Evolutionary conservation across 2,329 filamentous ascomycete genomes (phyloP), one percentile per base, ranked within the genome.

Genomic region (Fusarium tupiense): DNA sequence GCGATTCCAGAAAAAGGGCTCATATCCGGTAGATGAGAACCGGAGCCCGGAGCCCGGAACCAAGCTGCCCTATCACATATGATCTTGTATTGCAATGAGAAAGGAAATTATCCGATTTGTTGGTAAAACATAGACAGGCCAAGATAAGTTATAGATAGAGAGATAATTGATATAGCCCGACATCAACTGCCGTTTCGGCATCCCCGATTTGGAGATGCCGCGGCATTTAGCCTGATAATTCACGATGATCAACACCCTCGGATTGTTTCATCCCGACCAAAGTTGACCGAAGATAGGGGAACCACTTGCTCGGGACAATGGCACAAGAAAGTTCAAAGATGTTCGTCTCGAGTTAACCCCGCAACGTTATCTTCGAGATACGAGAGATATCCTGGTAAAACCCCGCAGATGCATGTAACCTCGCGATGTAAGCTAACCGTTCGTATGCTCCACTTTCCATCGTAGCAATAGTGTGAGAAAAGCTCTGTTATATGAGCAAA

Each of bases 281-380:
- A 54, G 52, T 54, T 54, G 52, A 19, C 52, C 52, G 52, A 54
- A 38, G 52, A 54, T 54, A 37, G 35, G 52, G 35, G 24, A 54
- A 54, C 52, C 52, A 29, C 20, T 38, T 38, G 13, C n/a, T 54
- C 52, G 52, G 52, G 35, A 29, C 52, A n/a, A 19, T 24, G 29
- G 35, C 20, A 14, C 20, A 29, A 38, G 10, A 38, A 2, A 40
- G 7, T 29, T 22, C 20, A 29, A 11, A 22, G 4, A 8, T 8
- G 7, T 12, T 38, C 20, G 4, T 54, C 17, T 6, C 2, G 1
- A 4, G 5, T 12, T 5, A 9, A 29, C n/a, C 24, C 24, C 33
- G 52, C 20, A 54, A 13, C 50, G 19, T 22, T 38, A 54, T 54
- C 52, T 38, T 38, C 2, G 3, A 22, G 50, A 54, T 54, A 22